phyloP scores from a whole-genome alignment of 352 stramenopile species.

The Aphanomyces invadans region DNA sequence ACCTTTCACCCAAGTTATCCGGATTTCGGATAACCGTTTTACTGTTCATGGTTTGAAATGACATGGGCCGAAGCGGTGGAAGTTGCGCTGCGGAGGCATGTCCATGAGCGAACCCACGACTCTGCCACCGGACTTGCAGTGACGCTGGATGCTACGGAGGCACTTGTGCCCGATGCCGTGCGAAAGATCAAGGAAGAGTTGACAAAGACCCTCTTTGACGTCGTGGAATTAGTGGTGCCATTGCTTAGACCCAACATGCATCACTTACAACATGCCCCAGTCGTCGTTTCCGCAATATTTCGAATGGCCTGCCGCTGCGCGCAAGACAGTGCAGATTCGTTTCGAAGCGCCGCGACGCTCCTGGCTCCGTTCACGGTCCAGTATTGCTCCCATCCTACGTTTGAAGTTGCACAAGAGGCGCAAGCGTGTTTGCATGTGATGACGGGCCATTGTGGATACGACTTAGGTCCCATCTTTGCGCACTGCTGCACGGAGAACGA shows the following conservation, averaged over 20 bases:
- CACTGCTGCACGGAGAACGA: neutral
- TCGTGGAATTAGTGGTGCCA: neutral
- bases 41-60: neutral
- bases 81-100: neutral
- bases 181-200: neutral
- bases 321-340: neutral
- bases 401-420: neutral
- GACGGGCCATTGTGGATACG: neutral
- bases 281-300: neutral
- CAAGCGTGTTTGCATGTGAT: slow-evolving; percentile 1
- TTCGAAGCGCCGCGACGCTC: neutral
- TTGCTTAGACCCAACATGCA: neutral
- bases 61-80: neutral
- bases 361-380: neutral
- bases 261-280: neutral
- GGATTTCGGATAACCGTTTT: neutral
- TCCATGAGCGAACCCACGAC: neutral
- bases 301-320: neutral
- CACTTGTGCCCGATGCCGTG: neutral
- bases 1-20: neutral
- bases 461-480: neutral
- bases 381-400: neutral
- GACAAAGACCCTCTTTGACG: neutral
- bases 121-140: neutral
- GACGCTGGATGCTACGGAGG: neutral